phyloP scores from a whole-genome alignment of 805 yeast species.

The Metschnikowia gruessii region DNA sequence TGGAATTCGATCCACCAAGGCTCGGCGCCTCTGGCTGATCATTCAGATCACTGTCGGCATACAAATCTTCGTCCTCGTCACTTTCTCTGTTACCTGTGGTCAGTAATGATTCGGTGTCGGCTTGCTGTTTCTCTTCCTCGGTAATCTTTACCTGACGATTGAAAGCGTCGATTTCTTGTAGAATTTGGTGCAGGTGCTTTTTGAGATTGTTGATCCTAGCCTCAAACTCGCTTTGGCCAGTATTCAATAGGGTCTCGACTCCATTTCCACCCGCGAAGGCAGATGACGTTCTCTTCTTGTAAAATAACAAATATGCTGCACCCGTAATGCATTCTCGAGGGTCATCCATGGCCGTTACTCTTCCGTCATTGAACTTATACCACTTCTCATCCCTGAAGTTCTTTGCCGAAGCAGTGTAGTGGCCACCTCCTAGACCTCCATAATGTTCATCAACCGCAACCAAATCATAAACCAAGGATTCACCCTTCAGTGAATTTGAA shows the following conservation, averaged over 20 bases:
- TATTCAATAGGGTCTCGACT: constrained; percentile 25
- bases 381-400: constrained; percentile 74
- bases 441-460: constrained; percentile 93
- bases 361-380: constrained; percentile 88
- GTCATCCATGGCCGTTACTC: constrained; percentile 55
- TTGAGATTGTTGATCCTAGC: constrained; percentile 44
- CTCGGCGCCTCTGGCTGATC: background rate
- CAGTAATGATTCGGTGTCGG: background rate
- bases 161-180: constrained; percentile 12
- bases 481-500: constrained; percentile 21
- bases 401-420: constrained; percentile 86
- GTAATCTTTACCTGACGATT: constrained; percentile 17
- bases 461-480: constrained; percentile 64
- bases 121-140: constrained; percentile 19
- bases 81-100: background rate
- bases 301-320: constrained; percentile 85
- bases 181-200: constrained; percentile 14
- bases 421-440: constrained; percentile 97
- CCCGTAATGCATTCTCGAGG: constrained; percentile 64
- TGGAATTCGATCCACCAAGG: background rate
- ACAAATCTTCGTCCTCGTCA: constrained; percentile 13
- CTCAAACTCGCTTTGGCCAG: constrained; percentile 47
- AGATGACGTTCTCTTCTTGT: constrained; percentile 52
- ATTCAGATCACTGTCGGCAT: constrained; percentile 11
- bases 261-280: constrained; percentile 17